These are phyloP conservation scores for Tolypocladium ophioglossoides DNA, from an alignment of 2,329 filamentous ascomycete genomes.

Conservation along the genomic window DNA sequence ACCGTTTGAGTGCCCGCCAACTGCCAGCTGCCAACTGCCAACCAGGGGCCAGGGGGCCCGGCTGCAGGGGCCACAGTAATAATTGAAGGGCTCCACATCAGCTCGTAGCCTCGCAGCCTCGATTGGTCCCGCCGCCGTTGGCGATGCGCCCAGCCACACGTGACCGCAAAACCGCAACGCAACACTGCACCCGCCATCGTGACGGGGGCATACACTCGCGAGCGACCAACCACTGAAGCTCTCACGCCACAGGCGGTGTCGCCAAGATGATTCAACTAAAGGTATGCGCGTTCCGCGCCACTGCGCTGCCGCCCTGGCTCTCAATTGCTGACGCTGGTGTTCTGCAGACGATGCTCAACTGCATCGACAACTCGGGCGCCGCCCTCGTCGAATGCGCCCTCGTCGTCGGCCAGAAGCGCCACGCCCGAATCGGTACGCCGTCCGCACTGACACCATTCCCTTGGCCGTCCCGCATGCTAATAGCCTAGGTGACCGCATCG, in stretches of 20 bases:
- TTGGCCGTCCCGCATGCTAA: too few relatives aligned
- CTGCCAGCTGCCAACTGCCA: background rate
- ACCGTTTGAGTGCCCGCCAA: background rate
- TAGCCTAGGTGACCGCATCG: constrained; percentile 76
- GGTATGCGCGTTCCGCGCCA: constrained; percentile 30
- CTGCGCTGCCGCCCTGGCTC: background rate
- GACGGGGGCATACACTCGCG: too few relatives aligned
- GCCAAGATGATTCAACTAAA: constrained; percentile 85
- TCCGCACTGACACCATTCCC: background rate
- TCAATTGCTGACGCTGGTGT: constrained; percentile 1
- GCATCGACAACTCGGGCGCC: constrained; percentile 99
- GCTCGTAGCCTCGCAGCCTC: background rate
- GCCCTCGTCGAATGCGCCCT: constrained; percentile 94
- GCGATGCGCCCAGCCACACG: background rate
- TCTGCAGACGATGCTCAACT: constrained; percentile 83
- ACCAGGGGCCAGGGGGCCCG: too few relatives aligned
- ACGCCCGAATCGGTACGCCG: constrained; percentile 73
- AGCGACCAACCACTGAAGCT: constrained; percentile 1
- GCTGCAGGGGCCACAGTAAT: background rate
- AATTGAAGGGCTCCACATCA: background rate
- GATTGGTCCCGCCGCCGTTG: background rate
- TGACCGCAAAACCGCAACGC: background rate
- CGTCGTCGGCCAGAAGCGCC: constrained; percentile 80
- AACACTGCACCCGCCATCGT: background rate
- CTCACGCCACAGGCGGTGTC: constrained; percentile 1